Evolutionary conservation across 441 rosid species (phyloP).

Genomic region (Breynia disticha): DNA sequence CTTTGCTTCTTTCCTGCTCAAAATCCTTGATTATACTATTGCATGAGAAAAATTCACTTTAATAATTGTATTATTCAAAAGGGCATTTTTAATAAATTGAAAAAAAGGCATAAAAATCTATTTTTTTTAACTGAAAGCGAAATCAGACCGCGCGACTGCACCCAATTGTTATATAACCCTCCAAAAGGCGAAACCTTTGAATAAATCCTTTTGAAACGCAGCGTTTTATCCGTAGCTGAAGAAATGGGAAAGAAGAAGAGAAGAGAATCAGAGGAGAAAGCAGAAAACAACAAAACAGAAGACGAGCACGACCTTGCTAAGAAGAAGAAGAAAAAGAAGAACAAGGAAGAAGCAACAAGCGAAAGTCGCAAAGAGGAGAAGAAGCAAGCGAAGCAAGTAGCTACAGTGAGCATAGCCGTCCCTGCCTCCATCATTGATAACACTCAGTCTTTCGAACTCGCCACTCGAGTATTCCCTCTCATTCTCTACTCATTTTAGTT

Average conservation of each 20-base stretch:
- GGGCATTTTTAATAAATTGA: no score
- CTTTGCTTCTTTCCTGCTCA: no score
- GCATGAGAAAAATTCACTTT: no score
- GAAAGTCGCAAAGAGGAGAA: conserved; percentile 12
- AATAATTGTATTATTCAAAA: no score
- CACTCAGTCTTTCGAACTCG: conserved; percentile 90
- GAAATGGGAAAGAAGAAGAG: conserved; percentile 62
- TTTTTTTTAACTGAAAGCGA: no score
- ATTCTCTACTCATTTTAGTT: not conserved
- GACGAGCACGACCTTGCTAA: conserved; percentile 11
- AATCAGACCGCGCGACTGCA: no score
- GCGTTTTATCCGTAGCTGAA: conserved; percentile 3
- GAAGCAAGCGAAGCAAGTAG: conserved; percentile 20
- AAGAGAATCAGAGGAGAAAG: conserved; percentile 21
- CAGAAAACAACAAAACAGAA: not conserved
- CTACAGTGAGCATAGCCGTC: conserved; percentile 73
- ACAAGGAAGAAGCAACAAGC: conserved; percentile 18
- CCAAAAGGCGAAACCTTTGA: conserved; percentile 12
- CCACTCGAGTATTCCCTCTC: conserved; percentile 59
- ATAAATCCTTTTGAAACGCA: conserved; percentile 23
- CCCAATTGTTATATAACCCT: no score
- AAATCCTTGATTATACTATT: no score
- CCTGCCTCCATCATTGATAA: conserved; percentile 93
- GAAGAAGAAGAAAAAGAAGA: conserved; percentile 25
- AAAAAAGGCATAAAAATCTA: no score